Evolutionary conservation across 2,329 filamentous ascomycete genomes (phyloP), one percentile per base, ranked within the genome.

Genomic region (Seiridium unicorne): DNA sequence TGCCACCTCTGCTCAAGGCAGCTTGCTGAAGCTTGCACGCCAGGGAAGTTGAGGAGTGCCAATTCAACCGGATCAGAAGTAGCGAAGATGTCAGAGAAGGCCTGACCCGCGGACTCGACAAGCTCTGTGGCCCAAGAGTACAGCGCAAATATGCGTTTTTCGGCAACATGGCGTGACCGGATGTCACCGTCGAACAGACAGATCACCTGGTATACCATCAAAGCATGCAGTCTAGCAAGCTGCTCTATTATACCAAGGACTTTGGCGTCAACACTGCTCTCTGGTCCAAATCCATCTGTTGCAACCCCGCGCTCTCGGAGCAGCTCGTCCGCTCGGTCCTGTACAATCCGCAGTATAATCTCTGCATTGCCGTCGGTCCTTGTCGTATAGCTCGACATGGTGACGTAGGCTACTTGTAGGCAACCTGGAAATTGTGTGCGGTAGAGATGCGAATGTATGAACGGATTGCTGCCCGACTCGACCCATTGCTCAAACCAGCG

Each of bases 381-480:
- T 35, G 63, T 58, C 9, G 60, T 34, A 61, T 71, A 71, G 0
- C 62, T 62, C 1, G 68, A 53, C 7, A 70, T 35, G 1, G 65
- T 55, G 1, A 69, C 65, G 60, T 68, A 74, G 10, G 73, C 72
- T 46, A 72, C 66, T 55, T 72, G 68, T 10, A 74, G 53, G 44
- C 67, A 65, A 13, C 63, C 62, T 1, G 72, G 70, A 36, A 70
- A 66, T n/a, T 61, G 59, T 6, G 53, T 53, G 2, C 49, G 54
- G 62, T 76, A 76, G 8, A 75, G 61, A 6, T 60, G 60, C 0
- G 57, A 6, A 60, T 76, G 74, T 8, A 75, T 70, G 51, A 76
- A 71, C 1, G 72, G 66, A 38, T 65, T 72, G 55, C 62, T 59
- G 4, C 72, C 70, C 7, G 65, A 68, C 1, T 59, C 57, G 32